These are phyloP conservation scores for Acacia melanoxylon DNA, from an alignment of 306 rosid genomes.

Conservation along the genomic window DNA sequence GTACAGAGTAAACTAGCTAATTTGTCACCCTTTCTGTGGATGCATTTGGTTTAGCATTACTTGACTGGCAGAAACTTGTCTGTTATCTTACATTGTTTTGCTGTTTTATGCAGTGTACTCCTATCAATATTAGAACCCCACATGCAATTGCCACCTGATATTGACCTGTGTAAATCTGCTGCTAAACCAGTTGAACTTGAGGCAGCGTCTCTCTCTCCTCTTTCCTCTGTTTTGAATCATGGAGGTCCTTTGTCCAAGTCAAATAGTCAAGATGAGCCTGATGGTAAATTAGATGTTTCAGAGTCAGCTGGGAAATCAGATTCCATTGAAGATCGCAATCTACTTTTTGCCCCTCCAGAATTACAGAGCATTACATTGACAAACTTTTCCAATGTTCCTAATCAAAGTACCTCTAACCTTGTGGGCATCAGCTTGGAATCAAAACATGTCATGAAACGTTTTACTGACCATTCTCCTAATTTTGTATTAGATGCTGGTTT, in stretches of 20 bases:
- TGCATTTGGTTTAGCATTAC: constrained; percentile 20
- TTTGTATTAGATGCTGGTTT: constrained; percentile 58
- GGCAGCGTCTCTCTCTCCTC: constrained; percentile 41
- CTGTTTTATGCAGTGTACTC: constrained; percentile 63
- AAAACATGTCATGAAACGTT: constrained; percentile 46
- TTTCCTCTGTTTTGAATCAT: constrained; percentile 45
- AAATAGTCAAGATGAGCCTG: constrained; percentile 62
- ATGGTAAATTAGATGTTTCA: constrained; percentile 58
- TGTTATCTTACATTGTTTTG: constrained; percentile 22
- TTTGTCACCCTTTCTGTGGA: constrained; percentile 6
- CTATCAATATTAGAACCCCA: constrained; percentile 89
- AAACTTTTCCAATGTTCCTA: constrained; percentile 45
- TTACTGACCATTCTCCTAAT: constrained; percentile 41
- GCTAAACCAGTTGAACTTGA: constrained; percentile 53
- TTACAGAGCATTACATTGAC: constrained; percentile 57
- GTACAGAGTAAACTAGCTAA: constrained; percentile 12
- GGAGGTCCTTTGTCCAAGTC: constrained; percentile 54
- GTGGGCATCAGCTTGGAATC: constrained; percentile 52
- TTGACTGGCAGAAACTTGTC: constrained; percentile 17
- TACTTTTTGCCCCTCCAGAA: constrained; percentile 73
- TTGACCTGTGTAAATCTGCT: constrained; percentile 67
- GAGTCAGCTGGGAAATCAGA: constrained; percentile 61
- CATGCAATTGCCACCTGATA: constrained; percentile 84
- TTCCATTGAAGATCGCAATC: constrained; percentile 58
- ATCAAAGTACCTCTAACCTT: constrained; percentile 45